These are phyloP conservation scores for Oryza australiensis DNA, from an alignment of 176 grass and related monocot species.

Conservation along the genomic window DNA sequence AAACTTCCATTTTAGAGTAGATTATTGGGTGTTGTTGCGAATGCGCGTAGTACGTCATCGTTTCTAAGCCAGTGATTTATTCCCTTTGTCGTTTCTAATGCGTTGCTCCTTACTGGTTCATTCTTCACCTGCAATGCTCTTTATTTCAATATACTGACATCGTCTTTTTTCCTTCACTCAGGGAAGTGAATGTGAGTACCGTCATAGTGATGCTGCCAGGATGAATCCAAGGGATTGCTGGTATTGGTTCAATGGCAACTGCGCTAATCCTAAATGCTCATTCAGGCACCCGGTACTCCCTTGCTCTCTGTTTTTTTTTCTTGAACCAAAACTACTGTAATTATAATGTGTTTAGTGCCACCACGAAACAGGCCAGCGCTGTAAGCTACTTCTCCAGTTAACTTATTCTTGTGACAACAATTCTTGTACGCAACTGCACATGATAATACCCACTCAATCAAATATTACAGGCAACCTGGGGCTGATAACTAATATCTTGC, in stretches of 20 bases:
- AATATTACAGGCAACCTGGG: background rate
- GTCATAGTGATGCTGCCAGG: conserved; percentile 67
- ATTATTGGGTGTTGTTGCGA: background rate
- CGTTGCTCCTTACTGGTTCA: no score
- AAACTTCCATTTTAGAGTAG: background rate
- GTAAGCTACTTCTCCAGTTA: background rate
- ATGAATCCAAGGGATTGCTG: conserved; percentile 71
- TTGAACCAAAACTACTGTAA: background rate
- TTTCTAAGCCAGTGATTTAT: background rate
- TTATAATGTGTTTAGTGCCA: background rate
- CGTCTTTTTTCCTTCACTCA: conserved; percentile 30
- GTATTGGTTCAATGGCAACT: conserved; percentile 75
- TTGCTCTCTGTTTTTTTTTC: background rate
- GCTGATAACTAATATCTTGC: background rate
- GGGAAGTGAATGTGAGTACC: conserved; percentile 63
- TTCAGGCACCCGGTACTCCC: conserved; percentile 68
- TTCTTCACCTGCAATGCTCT: background rate
- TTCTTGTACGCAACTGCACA: background rate
- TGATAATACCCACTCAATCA: background rate
- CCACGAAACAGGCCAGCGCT: background rate
- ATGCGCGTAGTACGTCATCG: background rate
- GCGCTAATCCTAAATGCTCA: conserved; percentile 60
- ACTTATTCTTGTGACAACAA: background rate
- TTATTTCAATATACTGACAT: conserved; percentile 15
- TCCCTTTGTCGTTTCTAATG: background rate